Percentiles rank a stretch among this genome's conserved stretches.
Evolutionary conservation across 202 grass and related monocot species (phyloP).

Genomic region (Carex arenaria): DNA sequence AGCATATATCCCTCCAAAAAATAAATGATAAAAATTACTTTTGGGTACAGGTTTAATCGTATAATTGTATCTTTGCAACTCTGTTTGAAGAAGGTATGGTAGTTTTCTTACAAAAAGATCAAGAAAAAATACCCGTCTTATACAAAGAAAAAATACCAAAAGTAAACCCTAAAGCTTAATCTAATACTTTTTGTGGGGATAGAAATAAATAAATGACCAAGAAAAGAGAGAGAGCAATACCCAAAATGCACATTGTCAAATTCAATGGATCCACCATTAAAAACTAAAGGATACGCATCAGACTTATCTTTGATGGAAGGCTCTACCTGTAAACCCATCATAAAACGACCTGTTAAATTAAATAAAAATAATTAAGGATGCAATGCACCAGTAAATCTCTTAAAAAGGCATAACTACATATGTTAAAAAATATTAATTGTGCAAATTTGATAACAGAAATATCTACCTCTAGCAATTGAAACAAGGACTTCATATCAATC

Average conservation of each 20-base stretch:
- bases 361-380: conserved; percentile 25
- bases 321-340: conserved; percentile 60
- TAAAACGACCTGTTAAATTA: conserved; percentile 27
- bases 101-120: neutral
- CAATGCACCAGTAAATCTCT: conserved; percentile 2
- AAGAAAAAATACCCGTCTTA: neutral
- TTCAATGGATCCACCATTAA: conserved; percentile 83
- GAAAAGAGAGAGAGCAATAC: conserved; percentile 33
- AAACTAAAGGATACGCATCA: conserved; percentile 68
- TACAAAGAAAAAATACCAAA: neutral
- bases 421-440: neutral
- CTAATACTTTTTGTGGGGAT: neutral
- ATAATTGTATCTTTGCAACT: neutral
- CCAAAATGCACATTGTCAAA: conserved; percentile 94
- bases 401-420: neutral
- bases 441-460: neutral
- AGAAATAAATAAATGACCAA: neutral
- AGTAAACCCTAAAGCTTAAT: neutral
- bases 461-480: conserved; percentile 90
- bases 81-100: neutral
- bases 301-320: conserved; percentile 72
- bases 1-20: neutral
- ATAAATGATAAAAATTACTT: neutral
- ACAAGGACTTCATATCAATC: conserved; percentile 98
- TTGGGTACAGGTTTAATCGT: neutral